phyloP scores from a whole-genome alignment of 1,139 yeast species.

The Geotrichum siamense region DNA sequence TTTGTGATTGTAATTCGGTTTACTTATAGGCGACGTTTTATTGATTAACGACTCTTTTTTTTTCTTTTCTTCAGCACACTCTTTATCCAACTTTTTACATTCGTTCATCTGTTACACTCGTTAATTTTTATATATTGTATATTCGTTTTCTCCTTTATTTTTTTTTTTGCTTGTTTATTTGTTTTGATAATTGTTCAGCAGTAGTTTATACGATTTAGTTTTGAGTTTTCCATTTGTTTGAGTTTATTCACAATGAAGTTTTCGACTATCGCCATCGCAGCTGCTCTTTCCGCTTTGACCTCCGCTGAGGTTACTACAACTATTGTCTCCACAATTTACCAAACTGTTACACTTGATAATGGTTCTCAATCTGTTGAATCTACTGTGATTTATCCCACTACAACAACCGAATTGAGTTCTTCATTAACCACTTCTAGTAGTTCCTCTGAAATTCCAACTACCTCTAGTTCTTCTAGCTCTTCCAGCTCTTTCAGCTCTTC shows the following conservation, averaged over 20 bases:
- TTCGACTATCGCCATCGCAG: background rate
- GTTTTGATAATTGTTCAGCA: no score
- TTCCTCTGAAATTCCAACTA: background rate
- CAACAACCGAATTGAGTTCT: constrained; percentile 5
- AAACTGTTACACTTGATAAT: constrained; percentile 21
- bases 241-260: constrained; percentile 2
- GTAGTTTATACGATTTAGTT: no score
- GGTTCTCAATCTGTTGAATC: background rate
- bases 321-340: constrained; percentile 13
- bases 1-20: no score
- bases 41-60: no score
- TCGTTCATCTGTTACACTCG: no score
- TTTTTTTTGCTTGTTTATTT: no score
- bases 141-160: no score
- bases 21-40: no score
- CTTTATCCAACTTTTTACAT: no score
- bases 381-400: constrained; percentile 8
- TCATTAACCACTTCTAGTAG: background rate
- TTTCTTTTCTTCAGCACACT: no score
- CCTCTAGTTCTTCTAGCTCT: constrained; percentile 1
- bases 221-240: no score
- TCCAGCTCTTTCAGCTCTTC: background rate
- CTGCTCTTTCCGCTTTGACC: background rate
- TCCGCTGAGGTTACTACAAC: constrained; percentile 11
- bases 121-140: no score